These are phyloP conservation scores for Fusarium concolor DNA, from an alignment of 2,329 filamentous ascomycete genomes.

Conservation along the genomic window DNA sequence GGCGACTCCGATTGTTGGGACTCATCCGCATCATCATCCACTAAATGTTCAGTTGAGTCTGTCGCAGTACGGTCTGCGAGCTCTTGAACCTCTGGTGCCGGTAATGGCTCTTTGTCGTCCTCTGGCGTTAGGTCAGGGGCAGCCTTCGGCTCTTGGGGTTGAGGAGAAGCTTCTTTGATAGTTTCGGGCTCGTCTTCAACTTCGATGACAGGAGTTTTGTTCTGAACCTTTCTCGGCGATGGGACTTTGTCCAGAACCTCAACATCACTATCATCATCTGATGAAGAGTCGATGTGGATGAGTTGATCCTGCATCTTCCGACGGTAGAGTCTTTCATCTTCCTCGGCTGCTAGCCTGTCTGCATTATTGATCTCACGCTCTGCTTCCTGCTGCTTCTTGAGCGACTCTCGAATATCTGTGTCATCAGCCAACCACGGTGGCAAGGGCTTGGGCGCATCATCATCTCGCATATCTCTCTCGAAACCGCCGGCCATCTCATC, in stretches of 20 bases:
- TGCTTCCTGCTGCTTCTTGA: constrained; percentile 67
- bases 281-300: constrained; percentile 72
- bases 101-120: neutral
- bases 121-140: neutral
- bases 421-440: constrained; percentile 80
- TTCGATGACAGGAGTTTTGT: constrained; percentile 1
- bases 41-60: neutral
- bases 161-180: neutral
- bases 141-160: neutral
- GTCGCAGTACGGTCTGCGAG: constrained; percentile 5
- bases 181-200: constrained; percentile 10
- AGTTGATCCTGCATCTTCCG: constrained; percentile 60
- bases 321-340: constrained; percentile 63
- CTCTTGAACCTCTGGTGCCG: constrained; percentile 1
- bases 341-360: constrained; percentile 67
- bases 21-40: constrained; percentile 34
- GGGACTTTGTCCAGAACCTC: constrained; percentile 66
- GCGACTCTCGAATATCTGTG: constrained; percentile 72
- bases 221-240: constrained; percentile 42
- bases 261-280: constrained; percentile 67
- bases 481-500: constrained; percentile 73
- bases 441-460: constrained; percentile 67
- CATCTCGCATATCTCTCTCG: constrained; percentile 60
- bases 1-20: constrained; percentile 49
- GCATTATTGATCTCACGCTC: constrained; percentile 73